Base-by-base conservation (phyloP, 352 stramenopile genomes). In the Phytophthora foliorum region DNA sequence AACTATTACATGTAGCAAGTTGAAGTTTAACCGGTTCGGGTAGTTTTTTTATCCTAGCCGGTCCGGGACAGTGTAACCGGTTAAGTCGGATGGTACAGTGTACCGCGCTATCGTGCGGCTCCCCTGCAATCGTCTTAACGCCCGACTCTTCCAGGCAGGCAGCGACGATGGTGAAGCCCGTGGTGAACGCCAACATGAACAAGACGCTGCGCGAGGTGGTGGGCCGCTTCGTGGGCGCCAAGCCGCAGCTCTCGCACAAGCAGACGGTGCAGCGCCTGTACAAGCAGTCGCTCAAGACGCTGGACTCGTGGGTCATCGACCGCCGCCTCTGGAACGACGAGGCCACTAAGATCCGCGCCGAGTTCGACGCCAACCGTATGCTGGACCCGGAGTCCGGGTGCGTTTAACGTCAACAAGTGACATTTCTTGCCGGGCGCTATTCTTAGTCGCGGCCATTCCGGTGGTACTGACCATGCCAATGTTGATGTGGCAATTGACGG, bases 301-400 rank as follows among this genome's bases (percentile, higher is more conserved):
- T 98, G 50, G 84, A 93, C 56, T 97, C 84, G 77, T 99, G 96
- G 96, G 75, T 93, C 64, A 98, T 99, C 64, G 95, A 98, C 81
- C 90, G 97, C 65, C 92, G 98, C 63, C 88, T 99, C 63, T 99
- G 98, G 83, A 95, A 98, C 77, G 90, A 98, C 32, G 92, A 98
- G 80, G 88, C 91, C 63, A 98, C 90, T 53, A 93, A 95, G 72
- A 90, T 99, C 69, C 84, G 97, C 69, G 91, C 83, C 24, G 73
- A 98, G 63, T 99, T 99, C 74, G 91, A 99, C 68, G 67, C 72
- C 36, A 86, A 97, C 79, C 72, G 74, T 53, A 27, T 42, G 49
- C 63, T 95, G 31, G 80, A 86, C 53, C 63, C 78, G 9, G 64
- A 89, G 31, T 92, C 82, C 9, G 86, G 81, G 82, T 95, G 57